These are phyloP conservation scores for Fraxinus sp. DNA, from an alignment of 305 asterid species.

Conservation along the genomic window DNA sequence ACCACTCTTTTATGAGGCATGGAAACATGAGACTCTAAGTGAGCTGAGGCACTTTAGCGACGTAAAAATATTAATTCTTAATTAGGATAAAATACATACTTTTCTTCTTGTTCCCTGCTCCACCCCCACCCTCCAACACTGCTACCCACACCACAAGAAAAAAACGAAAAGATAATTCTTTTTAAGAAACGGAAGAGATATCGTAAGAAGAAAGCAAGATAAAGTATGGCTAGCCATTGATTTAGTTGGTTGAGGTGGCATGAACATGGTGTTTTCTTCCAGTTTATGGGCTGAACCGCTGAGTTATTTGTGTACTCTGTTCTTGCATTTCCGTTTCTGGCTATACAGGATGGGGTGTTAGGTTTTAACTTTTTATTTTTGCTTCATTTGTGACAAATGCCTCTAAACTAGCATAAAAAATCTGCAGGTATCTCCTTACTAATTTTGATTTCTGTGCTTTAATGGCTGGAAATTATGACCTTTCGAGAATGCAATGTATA, in stretches of 20 bases:
- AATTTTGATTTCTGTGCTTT: conserved; percentile 16
- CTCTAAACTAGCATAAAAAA: conserved; percentile 1
- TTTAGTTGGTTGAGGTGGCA: neutral
- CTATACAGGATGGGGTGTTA: conserved; percentile 2
- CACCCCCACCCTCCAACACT: neutral
- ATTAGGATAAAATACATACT: neutral
- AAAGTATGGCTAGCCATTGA: neutral
- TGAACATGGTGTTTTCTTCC: neutral
- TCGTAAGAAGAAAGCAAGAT: neutral
- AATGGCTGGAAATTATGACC: conserved; percentile 10
- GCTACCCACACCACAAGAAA: neutral
- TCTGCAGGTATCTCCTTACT: conserved; percentile 9
- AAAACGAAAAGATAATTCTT: neutral
- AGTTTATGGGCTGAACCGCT: neutral
- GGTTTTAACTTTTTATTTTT: neutral
- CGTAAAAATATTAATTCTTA: neutral
- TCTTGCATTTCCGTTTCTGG: neutral
- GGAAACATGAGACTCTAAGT: neutral
- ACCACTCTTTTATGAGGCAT: neutral
- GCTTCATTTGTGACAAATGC: neutral
- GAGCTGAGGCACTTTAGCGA: neutral
- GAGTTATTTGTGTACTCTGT: conserved; percentile 4
- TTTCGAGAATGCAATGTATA: neutral
- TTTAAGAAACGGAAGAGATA: neutral
- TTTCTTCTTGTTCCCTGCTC: neutral